These are phyloP conservation scores for Fomes fomentarius DNA, from an alignment of 1,284 basidiomycete genomes.

Conservation along the genomic window DNA sequence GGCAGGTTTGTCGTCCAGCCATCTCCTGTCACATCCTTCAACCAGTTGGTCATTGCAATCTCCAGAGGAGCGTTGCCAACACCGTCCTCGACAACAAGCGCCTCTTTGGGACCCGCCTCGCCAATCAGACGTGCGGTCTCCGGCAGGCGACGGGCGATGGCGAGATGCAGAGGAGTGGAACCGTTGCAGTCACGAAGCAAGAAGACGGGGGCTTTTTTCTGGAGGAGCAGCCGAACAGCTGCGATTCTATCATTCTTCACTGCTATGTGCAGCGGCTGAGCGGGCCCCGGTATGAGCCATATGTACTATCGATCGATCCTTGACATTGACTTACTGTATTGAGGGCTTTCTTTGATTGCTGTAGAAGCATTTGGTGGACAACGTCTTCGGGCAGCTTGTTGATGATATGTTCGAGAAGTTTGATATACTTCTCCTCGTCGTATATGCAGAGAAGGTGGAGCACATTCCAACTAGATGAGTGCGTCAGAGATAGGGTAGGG, in stretches of 20 bases:
- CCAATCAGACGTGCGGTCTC: slow-evolving; percentile 43
- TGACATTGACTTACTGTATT: slow-evolving; percentile 46
- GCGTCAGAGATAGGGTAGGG: too few species aligned
- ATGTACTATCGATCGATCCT: too few species aligned
- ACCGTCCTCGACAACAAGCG: slow-evolving; percentile 50
- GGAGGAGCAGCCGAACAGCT: slow-evolving; percentile 39
- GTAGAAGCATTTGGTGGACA: slow-evolving; percentile 43
- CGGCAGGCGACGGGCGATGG: slow-evolving; percentile 38
- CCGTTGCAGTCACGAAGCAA: slow-evolving; percentile 46
- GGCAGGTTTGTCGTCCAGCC: too few species aligned
- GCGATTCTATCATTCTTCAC: slow-evolving; percentile 36
- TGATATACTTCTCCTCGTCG: slow-evolving; percentile 26
- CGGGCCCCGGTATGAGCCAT: neutral
- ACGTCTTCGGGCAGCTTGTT: slow-evolving; percentile 52
- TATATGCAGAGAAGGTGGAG: slow-evolving; percentile 48
- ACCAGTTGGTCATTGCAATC: slow-evolving; percentile 33
- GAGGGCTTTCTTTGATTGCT: slow-evolving; percentile 45
- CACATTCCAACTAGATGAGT: slow-evolving; percentile 62
- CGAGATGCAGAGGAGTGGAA: slow-evolving; percentile 50
- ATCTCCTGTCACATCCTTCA: slow-evolving; percentile 16
- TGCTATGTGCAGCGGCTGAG: slow-evolving; percentile 55
- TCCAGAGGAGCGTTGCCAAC: slow-evolving; percentile 59
- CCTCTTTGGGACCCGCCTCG: slow-evolving; percentile 39
- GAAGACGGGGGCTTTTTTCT: slow-evolving; percentile 37
- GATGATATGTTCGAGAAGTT: slow-evolving; percentile 46